Base-by-base conservation (phyloP, 345 rosid species). In the Linum trigynum region DNA sequence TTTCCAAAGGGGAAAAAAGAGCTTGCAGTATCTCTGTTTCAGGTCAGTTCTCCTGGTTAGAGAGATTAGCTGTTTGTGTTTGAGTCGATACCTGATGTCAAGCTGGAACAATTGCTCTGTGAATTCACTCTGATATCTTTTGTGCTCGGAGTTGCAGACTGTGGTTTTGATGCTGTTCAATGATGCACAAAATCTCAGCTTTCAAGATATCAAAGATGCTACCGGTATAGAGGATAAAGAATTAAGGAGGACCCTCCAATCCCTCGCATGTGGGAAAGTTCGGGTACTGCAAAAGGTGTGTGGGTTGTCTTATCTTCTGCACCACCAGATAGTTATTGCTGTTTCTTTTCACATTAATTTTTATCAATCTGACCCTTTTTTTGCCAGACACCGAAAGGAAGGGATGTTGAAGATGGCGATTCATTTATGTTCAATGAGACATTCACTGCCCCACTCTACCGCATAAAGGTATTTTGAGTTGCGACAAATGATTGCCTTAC, bases 181-280 rank as follows among this genome's bases (percentile, higher is more conserved):
- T 67, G 96, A 94, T 79, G 96, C 95, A 63, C 82, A 84, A 72
- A 90, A 79, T 78, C 95, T 94, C 75, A 84, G 86, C 81, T 85
- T 90, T 69, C 91, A 85, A 85, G 96, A 94, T 74, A 84, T 90
- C 59, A 90, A 89, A 75, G 99, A 88, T 45, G 79, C 96, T 66
- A 94, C 97, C 4, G 81, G 95, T 69, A 87, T 94, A 64, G 99
- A 94, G 79, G 97, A 90, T 74, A 90, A 90, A 74, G 99, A 94
- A 73, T 80, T 94, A 76, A 83, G 91, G 61, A 83, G 97, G 77
- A 94, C 97, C 50, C 74, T 94, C 67, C 99, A 94, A 77, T 94
- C 99, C 39, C 96, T 94, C 76, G 99, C 97, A 11, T 90, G 99
- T 68, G 99, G 99, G 51, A 94, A 88, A 91, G 88, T 88, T 64